Base-by-base conservation (phyloP, 768 basidiomycete genomes). In the Sporobolomyces pararoseus region DNA sequence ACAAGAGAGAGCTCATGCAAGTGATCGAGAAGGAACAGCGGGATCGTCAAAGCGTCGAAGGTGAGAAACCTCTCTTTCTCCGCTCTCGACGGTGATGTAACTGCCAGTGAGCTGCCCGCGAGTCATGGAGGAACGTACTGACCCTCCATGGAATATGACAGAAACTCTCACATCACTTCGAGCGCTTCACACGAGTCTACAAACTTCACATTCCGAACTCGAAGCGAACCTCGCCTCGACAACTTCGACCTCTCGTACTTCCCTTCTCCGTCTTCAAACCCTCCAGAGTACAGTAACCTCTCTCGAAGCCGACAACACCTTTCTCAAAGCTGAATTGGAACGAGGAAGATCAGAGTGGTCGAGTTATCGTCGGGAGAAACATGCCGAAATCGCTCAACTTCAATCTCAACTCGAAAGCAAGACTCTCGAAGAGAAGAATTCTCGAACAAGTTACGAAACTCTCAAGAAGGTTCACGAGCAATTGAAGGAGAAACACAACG, bases 241-340 rank as follows among this genome's bases (percentile, higher is more conserved):
- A 1, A 66, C 64, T 21, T 70, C 60, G 31, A 9, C 17, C 23
- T 54, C 17, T 27, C 59, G 54, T 35, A 68, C 39, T 52, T n/a
- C 52, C n/a, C 62, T 52, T 66, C 68, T 73, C 29, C 65, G 68
- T 19, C 21, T 73, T 46, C 68, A 73, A 44, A 66, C 72, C 34
- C 68, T 70, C 57, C 57, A 69, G 49, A 60, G 61, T 4, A 70
- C 65, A 65, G 63, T 57, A 57, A 37, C 55, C 14, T 78, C 94
- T 89, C 95, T 93, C 83, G 91, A 90, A 80, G 79, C 93, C 68
- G 92, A 96, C 80, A 84, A 85, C 21, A 85, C 89, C 65, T 88
- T 90, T 54, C 82, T 85, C 29, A 86, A 84, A 72, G 79, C 82
- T 23, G 90, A 93, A 75, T 84, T 93, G 60, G 81, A 82, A 4